phyloP scores from a whole-genome alignment of 108 stramenopile genomes.

The Skeletonema marinoi region DNA sequence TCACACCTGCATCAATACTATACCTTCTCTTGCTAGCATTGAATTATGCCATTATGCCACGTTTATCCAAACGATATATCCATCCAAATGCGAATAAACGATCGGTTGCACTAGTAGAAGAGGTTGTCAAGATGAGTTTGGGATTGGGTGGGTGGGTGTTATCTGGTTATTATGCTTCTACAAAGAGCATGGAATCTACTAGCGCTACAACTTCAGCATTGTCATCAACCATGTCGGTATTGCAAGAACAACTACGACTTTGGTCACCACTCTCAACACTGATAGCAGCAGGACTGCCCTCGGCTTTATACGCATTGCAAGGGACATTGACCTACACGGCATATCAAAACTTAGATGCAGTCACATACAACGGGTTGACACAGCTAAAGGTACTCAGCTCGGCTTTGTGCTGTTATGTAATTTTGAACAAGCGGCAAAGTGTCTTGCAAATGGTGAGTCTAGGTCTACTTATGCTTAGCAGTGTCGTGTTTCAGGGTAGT shows the following conservation, averaged over 20 bases:
- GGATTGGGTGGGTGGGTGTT: slow-evolving; percentile 41
- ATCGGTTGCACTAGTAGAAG: slow-evolving; percentile 71
- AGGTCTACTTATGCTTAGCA: slow-evolving; percentile 64
- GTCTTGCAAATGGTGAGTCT: slow-evolving; percentile 72
- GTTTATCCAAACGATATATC: slow-evolving; percentile 63
- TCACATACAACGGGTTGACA: slow-evolving; percentile 88
- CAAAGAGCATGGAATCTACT: not conserved
- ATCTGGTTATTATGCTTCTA: not conserved
- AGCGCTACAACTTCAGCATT: not conserved
- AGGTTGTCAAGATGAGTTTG: slow-evolving; percentile 62
- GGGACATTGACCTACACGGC: slow-evolving; percentile 69
- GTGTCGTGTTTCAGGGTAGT: slow-evolving; percentile 66
- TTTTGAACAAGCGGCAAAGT: slow-evolving; percentile 77
- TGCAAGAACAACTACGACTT: slow-evolving; percentile 14
- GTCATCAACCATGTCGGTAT: not conserved
- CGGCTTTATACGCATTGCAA: slow-evolving; percentile 84
- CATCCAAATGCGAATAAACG: slow-evolving; percentile 49
- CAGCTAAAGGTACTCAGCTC: slow-evolving; percentile 92
- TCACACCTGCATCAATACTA: slow-evolving; percentile 53
- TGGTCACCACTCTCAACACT: slow-evolving; percentile 58
- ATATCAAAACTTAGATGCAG: slow-evolving; percentile 80
- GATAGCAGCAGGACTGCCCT: slow-evolving; percentile 74
- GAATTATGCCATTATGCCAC: slow-evolving; percentile 87
- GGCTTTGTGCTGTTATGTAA: slow-evolving; percentile 85
- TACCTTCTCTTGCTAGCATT: slow-evolving; percentile 74